phyloP scores from a whole-genome alignment of 116 monocot species.

The Iris pallida region DNA sequence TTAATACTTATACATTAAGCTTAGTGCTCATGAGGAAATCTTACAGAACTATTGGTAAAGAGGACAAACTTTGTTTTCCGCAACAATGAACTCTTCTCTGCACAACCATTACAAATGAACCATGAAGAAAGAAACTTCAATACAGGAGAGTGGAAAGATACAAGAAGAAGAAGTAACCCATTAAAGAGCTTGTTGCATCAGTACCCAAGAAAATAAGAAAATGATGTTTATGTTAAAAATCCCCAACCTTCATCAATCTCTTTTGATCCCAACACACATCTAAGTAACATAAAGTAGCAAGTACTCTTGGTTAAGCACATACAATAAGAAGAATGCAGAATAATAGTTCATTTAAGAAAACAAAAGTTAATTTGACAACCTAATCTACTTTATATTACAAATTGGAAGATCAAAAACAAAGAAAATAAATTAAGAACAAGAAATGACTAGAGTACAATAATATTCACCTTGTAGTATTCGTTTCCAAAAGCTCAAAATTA shows the following conservation, averaged over 20 bases:
- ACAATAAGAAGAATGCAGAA: too few relatives aligned
- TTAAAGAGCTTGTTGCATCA: background rate
- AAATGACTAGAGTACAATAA: background rate
- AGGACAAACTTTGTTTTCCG: slow-evolving; percentile 42
- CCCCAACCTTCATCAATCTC: slow-evolving; percentile 51
- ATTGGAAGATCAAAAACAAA: background rate
- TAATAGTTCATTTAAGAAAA: too few relatives aligned
- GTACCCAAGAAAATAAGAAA: background rate
- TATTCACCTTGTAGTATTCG: slow-evolving; percentile 26
- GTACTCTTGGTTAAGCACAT: too few relatives aligned
- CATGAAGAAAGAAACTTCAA: background rate
- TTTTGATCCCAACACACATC: slow-evolving; percentile 49
- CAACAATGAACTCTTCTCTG: slow-evolving; percentile 41
- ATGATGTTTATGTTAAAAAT: background rate
- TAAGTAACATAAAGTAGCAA: slow-evolving; percentile 24
- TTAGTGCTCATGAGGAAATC: background rate
- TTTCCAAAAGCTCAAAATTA: slow-evolving; percentile 26
- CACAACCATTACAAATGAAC: slow-evolving; percentile 5
- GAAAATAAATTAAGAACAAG: background rate
- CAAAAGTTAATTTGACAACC: background rate
- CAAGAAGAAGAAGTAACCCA: background rate
- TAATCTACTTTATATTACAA: too few relatives aligned
- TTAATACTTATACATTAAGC: too few relatives aligned
- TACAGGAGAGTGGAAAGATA: background rate
- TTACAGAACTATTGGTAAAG: slow-evolving; percentile 58